A percentile compares a stretch with the other conserved stretches of the same genome.
These are phyloP conservation scores for Colletotrichum magnum DNA, from an alignment of 2,329 filamentous ascomycete genomes.

Conservation along the genomic window DNA sequence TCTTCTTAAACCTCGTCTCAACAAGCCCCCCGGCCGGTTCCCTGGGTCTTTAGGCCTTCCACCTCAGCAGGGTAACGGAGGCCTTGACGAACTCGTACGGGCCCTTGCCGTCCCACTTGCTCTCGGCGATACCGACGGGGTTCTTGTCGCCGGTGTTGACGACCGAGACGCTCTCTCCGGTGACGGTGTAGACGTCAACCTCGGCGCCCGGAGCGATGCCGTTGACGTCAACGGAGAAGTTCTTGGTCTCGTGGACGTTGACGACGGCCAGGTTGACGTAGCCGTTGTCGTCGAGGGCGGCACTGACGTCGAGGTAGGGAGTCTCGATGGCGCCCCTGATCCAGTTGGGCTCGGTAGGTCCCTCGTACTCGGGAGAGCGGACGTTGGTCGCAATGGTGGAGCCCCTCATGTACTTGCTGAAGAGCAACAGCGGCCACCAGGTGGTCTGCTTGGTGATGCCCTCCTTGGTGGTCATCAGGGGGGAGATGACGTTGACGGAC, in stretches of 20 bases:
- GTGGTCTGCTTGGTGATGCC: constrained; percentile 80
- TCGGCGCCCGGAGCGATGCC: constrained; percentile 63
- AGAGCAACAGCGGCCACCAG: constrained; percentile 81
- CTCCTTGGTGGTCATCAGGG: constrained; percentile 77
- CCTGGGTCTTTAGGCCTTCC: constrained; percentile 56
- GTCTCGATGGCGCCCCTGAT: constrained; percentile 75
- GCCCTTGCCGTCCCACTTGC: constrained; percentile 74
- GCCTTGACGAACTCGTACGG: constrained; percentile 77
- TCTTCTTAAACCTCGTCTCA: too few relatives aligned
- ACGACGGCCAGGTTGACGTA: constrained; percentile 78
- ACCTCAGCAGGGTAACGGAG: constrained; percentile 77
- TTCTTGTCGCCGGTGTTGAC: constrained; percentile 75
- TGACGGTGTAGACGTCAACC: constrained; percentile 75
- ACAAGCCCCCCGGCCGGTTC: background rate
- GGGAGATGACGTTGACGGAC: constrained; percentile 83
- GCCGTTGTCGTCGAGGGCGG: constrained; percentile 70
- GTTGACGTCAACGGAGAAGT: constrained; percentile 71
- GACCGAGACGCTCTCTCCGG: constrained; percentile 67
- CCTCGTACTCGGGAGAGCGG: constrained; percentile 73
- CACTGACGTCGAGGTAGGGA: constrained; percentile 79
- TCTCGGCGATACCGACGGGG: constrained; percentile 63
- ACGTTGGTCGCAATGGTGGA: constrained; percentile 78
- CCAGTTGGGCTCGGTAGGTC: constrained; percentile 77
- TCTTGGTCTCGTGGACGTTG: constrained; percentile 75
- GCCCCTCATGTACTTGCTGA: constrained; percentile 77